Evolutionary conservation across 2,329 filamentous ascomycete genomes (phyloP), one percentile per base, ranked within the genome.

Genomic region (Sporothrix mexicana): DNA sequence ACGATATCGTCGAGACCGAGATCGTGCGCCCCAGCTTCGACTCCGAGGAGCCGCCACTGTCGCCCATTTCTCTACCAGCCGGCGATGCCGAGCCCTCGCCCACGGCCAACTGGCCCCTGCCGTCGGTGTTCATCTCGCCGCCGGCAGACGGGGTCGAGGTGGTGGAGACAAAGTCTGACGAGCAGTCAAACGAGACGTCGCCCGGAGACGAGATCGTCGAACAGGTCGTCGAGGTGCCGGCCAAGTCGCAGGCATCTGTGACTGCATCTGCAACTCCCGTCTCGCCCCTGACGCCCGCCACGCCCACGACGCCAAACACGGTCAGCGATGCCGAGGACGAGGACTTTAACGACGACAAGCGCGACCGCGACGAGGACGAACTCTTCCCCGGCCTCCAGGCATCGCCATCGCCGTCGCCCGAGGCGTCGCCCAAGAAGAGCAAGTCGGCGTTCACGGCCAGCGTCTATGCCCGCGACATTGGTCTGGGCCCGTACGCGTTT

Each of bases 381-480:
- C 45, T 41, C 3, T 51, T 68, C 17, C 36, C 23, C 17, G 41
- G 61, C 4, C 30, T 51, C 20, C 9, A 41, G 57, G 59, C 71
- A 36, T 72, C 73, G 55, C 70, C n/a, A n/a, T n/a, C n/a, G n/a
- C n/a, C n/a, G n/a, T n/a, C n/a, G 30, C 30, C 30, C 30, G 30
- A 41, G 64, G 59, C 71, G 41, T 72, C 73, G 55, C 70, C 70
- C 4, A 30, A 43, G 2, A 51, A 51, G 3, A 57, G 66, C 20
- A 74, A 66, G 53, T 64, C 71, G 30, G 71, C 73, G 2, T 77
- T 74, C 49, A 76, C 72, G 10, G 76, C 76, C 12, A 75, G 76
- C 67, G 59, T 75, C 23, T 77, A 77, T 25, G 73, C 76, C 12
- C 68, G 68, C 12, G 76, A 75, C 43, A 76, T 77, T 25, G 75